A percentile compares a stretch with the other conserved stretches of the same genome.
Evolutionary conservation across 495 filamentous ascomycete species (phyloP).

Genomic region (Hyphodiscus hymeniophilus): DNA sequence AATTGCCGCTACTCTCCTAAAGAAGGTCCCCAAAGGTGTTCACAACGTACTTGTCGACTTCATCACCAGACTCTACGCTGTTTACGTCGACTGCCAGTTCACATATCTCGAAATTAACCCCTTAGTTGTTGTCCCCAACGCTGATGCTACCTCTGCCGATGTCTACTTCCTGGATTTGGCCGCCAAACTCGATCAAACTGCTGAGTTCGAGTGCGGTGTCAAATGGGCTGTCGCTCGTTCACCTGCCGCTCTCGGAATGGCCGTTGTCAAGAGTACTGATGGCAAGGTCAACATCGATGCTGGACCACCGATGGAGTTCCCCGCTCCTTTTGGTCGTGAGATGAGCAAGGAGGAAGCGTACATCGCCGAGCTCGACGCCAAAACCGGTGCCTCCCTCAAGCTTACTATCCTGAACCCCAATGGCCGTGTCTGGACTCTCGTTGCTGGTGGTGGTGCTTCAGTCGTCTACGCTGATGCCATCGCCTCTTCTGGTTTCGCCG

Average conservation of each 20-base stretch:
- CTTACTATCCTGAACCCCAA: slow-evolving; percentile 87
- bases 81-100: slow-evolving; percentile 99
- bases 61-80: slow-evolving; percentile 80
- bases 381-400: slow-evolving; percentile 98
- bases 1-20: slow-evolving; percentile 75
- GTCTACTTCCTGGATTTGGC: slow-evolving; percentile 98
- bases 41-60: slow-evolving; percentile 99
- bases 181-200: slow-evolving; percentile 97
- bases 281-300: slow-evolving; percentile 88
- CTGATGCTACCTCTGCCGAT: slow-evolving; percentile 79
- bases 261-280: slow-evolving; percentile 46
- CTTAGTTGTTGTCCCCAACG: slow-evolving; percentile 94
- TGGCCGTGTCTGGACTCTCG: slow-evolving; percentile 95
- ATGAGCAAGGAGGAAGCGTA: slow-evolving; percentile 97
- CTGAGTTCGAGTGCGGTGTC: slow-evolving; percentile 97
- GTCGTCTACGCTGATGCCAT: slow-evolving; percentile 99
- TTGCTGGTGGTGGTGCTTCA: slow-evolving; percentile 98
- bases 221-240: slow-evolving; percentile 97
- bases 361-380: slow-evolving; percentile 96
- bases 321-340: slow-evolving; percentile 96
- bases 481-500: slow-evolving; percentile 89
- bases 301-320: slow-evolving; percentile 97
- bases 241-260: slow-evolving; percentile 76
- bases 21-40: slow-evolving; percentile 87
- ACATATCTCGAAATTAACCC: slow-evolving; percentile 99